Conservation (phyloP, 139 green algal species). For the Penium margaritaceum region DNA sequence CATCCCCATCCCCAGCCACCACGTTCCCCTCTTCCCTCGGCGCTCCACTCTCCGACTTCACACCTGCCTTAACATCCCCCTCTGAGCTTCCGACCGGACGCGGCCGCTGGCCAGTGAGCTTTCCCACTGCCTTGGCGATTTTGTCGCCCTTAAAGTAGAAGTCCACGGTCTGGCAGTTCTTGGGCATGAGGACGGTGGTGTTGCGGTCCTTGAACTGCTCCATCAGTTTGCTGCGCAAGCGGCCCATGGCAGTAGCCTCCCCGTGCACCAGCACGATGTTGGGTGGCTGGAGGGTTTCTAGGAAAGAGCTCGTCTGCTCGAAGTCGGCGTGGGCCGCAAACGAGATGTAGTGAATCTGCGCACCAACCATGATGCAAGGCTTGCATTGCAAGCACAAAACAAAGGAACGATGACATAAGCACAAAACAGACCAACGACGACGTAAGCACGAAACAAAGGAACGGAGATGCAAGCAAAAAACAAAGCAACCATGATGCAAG, state of each 20-base stretch:
- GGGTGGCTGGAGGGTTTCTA: conserved; percentile 70
- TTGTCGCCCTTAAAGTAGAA: conserved; percentile 50
- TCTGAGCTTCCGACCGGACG: too few species aligned
- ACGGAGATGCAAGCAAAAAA: too few species aligned
- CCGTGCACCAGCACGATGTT: conserved; percentile 95
- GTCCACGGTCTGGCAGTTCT: conserved; percentile 56
- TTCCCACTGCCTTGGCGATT: conserved; percentile 45
- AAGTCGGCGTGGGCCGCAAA: conserved; percentile 98
- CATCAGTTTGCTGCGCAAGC: conserved; percentile 56
- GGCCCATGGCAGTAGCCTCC: conserved; percentile 76
- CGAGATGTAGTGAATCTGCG: conserved; percentile 85
- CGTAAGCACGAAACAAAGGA: too few species aligned
- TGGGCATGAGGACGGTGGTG: conserved; percentile 52
- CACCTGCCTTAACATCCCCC: conserved; percentile 9
- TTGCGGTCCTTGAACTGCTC: conserved; percentile 2
- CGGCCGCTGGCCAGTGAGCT: too few species aligned
- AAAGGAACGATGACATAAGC: too few species aligned
- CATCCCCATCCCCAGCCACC: background rate
- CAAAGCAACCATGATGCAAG: too few species aligned
- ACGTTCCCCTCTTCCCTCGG: background rate
- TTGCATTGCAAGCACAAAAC: too few species aligned
- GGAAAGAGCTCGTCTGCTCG: conserved; percentile 86
- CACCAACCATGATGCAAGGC: too few species aligned
- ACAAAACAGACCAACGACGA: too few species aligned
- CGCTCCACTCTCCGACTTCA: conserved; percentile 56